A percentile compares a stretch with the other conserved stretches of the same genome.
These are phyloP conservation scores for Misopates orontium DNA, from an alignment of 257 asterid genomes.

Conservation along the genomic window DNA sequence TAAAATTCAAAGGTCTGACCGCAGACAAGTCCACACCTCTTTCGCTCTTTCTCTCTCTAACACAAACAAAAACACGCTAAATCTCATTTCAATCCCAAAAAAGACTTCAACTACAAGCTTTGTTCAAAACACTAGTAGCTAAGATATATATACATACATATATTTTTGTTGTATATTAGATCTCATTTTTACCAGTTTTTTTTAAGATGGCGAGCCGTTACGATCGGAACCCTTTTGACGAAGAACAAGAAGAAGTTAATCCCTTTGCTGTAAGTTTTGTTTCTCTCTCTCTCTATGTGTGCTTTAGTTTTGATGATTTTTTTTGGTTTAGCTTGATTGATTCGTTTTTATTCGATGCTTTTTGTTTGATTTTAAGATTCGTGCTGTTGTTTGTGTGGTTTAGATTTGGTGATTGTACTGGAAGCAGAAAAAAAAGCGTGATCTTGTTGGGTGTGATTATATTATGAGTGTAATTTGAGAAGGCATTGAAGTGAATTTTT, in stretches of 20 bases:
- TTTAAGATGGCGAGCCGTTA: slow-evolving; percentile 60
- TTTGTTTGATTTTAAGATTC: slow-evolving; percentile 2
- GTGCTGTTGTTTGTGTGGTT: neutral
- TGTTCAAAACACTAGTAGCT: too few relatives aligned
- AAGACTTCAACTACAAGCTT: too few relatives aligned
- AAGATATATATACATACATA: too few relatives aligned
- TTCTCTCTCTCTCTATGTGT: too few relatives aligned
- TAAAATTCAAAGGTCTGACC: too few relatives aligned
- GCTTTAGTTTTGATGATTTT: slow-evolving; percentile 22
- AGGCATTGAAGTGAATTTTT: slow-evolving; percentile 1
- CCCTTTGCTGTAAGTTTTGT: slow-evolving; percentile 47
- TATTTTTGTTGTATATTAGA: too few relatives aligned
- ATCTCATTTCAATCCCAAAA: too few relatives aligned
- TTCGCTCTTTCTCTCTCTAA: too few relatives aligned
- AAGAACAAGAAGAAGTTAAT: slow-evolving; percentile 51
- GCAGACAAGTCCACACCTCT: too few relatives aligned
- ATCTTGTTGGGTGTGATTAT: too few relatives aligned
- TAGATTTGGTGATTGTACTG: slow-evolving; percentile 10
- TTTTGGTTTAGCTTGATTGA: slow-evolving; percentile 12
- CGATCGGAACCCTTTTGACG: slow-evolving; percentile 63
- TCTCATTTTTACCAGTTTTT: neutral
- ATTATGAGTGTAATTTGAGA: neutral
- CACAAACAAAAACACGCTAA: too few relatives aligned
- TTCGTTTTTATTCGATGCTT: slow-evolving; percentile 16
- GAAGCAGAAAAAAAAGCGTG: too few relatives aligned